Percentiles rank a stretch among this genome's conserved stretches.
Evolutionary conservation across 2,329 filamentous ascomycete genomes (phyloP).

Genomic region (Uncinocarpus reesii): DNA sequence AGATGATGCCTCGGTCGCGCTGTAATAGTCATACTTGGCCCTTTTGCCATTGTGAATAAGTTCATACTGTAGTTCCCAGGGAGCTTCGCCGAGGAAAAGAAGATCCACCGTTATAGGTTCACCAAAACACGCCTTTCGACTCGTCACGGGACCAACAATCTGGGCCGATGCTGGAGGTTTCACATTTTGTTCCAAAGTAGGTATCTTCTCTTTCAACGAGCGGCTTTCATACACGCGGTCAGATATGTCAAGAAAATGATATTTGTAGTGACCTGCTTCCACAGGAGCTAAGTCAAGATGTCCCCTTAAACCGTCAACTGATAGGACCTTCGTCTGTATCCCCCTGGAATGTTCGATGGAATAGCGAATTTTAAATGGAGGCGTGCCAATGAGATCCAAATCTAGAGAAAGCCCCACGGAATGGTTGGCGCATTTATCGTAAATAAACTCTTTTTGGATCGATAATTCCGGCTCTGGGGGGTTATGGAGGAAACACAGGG

Average conservation of each 20-base stretch:
- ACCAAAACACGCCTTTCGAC: slow-evolving; percentile 65
- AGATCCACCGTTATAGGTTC: slow-evolving; percentile 67
- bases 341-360: slow-evolving; percentile 54
- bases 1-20: slow-evolving; percentile 53
- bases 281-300: slow-evolving; percentile 76
- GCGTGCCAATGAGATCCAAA: slow-evolving; percentile 80
- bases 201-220: slow-evolving; percentile 50
- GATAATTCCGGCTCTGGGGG: slow-evolving; percentile 74
- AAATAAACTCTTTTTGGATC: slow-evolving; percentile 67
- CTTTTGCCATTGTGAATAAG: slow-evolving; percentile 81
- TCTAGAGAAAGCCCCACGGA: slow-evolving; percentile 83
- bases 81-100: slow-evolving; percentile 66
- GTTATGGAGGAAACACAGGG: slow-evolving; percentile 85
- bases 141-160: slow-evolving; percentile 49
- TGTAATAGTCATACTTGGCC: slow-evolving; percentile 55
- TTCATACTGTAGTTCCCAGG: slow-evolving; percentile 87
- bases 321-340: slow-evolving; percentile 44
- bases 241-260: slow-evolving; percentile 69
- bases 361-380: slow-evolving; percentile 78
- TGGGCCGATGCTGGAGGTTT: slow-evolving; percentile 79
- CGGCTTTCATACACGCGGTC: slow-evolving; percentile 70
- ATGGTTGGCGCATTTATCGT: slow-evolving; percentile 89
- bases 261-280: slow-evolving; percentile 74
- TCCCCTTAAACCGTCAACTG: slow-evolving; percentile 61
- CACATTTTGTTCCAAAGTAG: slow-evolving; percentile 73